Percentiles rank a stretch among this genome's conserved stretches.
Conservation (phyloP, 2,329 filamentous ascomycete species). For the Neurospora sp. region DNA sequence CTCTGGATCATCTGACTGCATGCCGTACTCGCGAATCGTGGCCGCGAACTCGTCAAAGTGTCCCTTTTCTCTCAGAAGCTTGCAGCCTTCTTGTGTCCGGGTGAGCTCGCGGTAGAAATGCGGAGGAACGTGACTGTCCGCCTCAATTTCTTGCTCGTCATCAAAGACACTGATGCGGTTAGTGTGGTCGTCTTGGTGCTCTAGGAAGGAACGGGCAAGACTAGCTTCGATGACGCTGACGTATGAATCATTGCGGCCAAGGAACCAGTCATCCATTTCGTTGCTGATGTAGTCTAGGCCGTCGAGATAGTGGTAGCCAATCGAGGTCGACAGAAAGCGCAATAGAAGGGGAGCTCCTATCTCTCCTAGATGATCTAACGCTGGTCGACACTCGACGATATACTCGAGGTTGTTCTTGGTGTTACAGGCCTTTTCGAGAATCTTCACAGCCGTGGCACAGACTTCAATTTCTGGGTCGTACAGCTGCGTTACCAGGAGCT, state of each 20-base stretch:
- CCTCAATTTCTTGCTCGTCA: slow-evolving; percentile 43
- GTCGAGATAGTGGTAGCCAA: slow-evolving; percentile 95
- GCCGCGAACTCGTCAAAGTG: slow-evolving; percentile 90
- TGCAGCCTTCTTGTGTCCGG: slow-evolving; percentile 84
- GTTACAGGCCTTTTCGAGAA: slow-evolving; percentile 94
- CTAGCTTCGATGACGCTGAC: slow-evolving; percentile 94
- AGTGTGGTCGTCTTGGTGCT: slow-evolving; percentile 49
- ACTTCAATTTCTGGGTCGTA: slow-evolving; percentile 97
- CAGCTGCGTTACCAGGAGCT: slow-evolving; percentile 91
- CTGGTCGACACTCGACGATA: slow-evolving; percentile 90
- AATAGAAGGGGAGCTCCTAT: slow-evolving; percentile 89
- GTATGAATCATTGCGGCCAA: slow-evolving; percentile 94
- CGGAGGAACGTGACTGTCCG: slow-evolving; percentile 67
- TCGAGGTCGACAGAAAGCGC: slow-evolving; percentile 88
- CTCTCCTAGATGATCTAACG: slow-evolving; percentile 89
- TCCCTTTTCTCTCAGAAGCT: slow-evolving; percentile 79
- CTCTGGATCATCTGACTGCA: slow-evolving; percentile 77
- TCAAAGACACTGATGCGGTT: slow-evolving; percentile 50
- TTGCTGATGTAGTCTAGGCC: slow-evolving; percentile 97
- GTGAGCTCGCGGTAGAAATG: slow-evolving; percentile 97
- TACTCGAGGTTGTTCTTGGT: slow-evolving; percentile 85
- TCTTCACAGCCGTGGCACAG: slow-evolving; percentile 91
- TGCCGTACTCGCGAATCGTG: slow-evolving; percentile 79
- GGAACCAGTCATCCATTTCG: slow-evolving; percentile 99
- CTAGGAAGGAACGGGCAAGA: slow-evolving; percentile 73